Evolutionary conservation across 2,329 filamentous ascomycete species (phyloP).

Genomic region (Ophiostoma australiae): DNA sequence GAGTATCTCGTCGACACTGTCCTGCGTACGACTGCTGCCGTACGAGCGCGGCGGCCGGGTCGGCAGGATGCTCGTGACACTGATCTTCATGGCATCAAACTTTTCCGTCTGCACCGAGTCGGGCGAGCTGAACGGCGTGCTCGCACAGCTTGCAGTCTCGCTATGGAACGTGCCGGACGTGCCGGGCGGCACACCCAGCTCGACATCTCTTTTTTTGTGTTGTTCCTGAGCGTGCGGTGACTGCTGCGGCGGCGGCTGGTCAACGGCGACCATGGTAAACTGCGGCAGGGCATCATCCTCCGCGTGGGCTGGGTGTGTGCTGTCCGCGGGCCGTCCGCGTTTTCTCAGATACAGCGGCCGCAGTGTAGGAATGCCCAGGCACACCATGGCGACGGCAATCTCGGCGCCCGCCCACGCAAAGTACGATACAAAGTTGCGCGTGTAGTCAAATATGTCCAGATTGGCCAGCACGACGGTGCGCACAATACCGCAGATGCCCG

Average conservation of each 20-base stretch:
- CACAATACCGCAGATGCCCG: conserved; percentile 27
- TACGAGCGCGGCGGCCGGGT: conserved; percentile 15
- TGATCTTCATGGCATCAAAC: conserved; percentile 34
- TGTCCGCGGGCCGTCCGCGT: background rate
- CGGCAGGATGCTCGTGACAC: conserved; percentile 29
- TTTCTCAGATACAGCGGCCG: conserved; percentile 35
- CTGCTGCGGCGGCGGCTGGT: background rate
- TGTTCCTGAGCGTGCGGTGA: background rate
- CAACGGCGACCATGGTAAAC: background rate
- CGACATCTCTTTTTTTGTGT: background rate
- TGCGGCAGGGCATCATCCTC: background rate
- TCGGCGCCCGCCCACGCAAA: conserved; percentile 38
- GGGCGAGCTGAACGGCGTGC: conserved; percentile 12
- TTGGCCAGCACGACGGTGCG: conserved; percentile 30
- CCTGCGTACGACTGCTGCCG: conserved; percentile 26
- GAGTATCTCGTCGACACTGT: conserved; percentile 35
- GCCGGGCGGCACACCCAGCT: background rate
- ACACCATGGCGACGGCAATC: conserved; percentile 39
- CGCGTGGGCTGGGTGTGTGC: background rate
- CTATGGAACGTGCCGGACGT: background rate
- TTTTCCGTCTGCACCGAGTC: conserved; percentile 15
- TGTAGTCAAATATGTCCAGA: conserved; percentile 32
- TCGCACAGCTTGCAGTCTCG: background rate
- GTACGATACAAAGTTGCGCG: conserved; percentile 25
- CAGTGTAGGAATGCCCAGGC: conserved; percentile 39